Evolutionary conservation across 371 early-diverging fungal genomes (phyloP).

Genomic region (Lichtheimia ornata): DNA sequence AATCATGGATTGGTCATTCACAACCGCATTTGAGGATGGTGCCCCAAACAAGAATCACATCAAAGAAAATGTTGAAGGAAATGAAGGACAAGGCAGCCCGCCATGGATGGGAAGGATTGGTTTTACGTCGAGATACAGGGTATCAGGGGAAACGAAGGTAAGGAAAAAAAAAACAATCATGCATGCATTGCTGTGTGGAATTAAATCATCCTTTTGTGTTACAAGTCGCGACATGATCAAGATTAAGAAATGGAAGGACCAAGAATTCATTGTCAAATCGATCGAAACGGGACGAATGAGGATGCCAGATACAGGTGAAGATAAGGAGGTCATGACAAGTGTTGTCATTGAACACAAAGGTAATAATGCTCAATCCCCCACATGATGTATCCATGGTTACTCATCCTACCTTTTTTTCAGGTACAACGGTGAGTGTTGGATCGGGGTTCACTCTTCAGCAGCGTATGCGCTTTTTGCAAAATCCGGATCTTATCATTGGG

Average conservation of each 20-base stretch:
- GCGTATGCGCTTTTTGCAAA: constrained; percentile 41
- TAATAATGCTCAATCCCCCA: background rate
- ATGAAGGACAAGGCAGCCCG: constrained; percentile 29
- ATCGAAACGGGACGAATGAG: constrained; percentile 55
- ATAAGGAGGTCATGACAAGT: constrained; percentile 42
- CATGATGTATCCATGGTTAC: background rate
- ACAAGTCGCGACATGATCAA: constrained; percentile 57
- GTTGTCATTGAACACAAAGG: constrained; percentile 56
- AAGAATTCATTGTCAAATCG: constrained; percentile 53
- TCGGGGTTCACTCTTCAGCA: constrained; percentile 55
- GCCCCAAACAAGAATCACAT: constrained; percentile 30
- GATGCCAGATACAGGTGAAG: constrained; percentile 45
- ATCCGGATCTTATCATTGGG: constrained; percentile 51
- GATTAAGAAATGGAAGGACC: constrained; percentile 61
- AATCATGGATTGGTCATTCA: constrained; percentile 13
- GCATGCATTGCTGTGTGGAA: no score
- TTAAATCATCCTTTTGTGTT: background rate
- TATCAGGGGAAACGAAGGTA: constrained; percentile 64
- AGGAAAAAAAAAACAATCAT: background rate
- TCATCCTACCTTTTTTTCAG: background rate
- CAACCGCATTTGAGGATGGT: constrained; percentile 30
- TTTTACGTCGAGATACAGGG: constrained; percentile 48
- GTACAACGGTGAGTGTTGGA: constrained; percentile 55
- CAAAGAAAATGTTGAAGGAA: constrained; percentile 25
- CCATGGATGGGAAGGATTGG: constrained; percentile 62